Conservation (phyloP, 1,284 basidiomycete species). For the Apiotrichum porosum region DNA sequence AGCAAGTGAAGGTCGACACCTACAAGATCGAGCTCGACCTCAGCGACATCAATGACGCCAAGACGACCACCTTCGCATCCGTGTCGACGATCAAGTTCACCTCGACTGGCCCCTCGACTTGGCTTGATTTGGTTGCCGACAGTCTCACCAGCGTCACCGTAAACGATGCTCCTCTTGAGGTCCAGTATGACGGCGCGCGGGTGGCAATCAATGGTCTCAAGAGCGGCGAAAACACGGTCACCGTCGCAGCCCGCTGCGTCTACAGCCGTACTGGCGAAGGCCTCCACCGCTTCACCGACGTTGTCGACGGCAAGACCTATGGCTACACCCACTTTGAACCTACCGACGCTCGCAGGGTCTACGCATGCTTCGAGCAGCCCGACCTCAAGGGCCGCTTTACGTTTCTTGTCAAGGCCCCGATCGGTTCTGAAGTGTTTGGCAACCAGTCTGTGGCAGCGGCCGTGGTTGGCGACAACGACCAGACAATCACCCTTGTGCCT, state of each 20-base stretch:
- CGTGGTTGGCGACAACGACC: not conserved
- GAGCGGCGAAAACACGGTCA: constrained; percentile 1
- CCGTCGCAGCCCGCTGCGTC: constrained; percentile 2
- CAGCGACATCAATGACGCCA: constrained; percentile 2
- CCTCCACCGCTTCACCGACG: constrained; percentile 12
- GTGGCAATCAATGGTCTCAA: constrained; percentile 4
- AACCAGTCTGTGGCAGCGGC: constrained; percentile 8
- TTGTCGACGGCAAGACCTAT: constrained; percentile 9
- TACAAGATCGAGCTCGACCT: constrained; percentile 8
- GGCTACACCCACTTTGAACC: constrained; percentile 13
- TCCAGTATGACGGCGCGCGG: constrained; percentile 7
- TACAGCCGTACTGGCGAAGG: constrained; percentile 11
- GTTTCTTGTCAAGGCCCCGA: constrained; percentile 2
- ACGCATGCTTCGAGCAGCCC: constrained; percentile 14
- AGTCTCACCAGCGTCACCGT: not conserved
- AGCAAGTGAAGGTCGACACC: constrained; percentile 1
- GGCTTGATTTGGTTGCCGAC: constrained; percentile 11
- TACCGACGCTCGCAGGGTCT: constrained; percentile 8
- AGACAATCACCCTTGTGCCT: constrained; percentile 3
- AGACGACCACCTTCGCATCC: constrained; percentile 2
- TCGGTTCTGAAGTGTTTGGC: not conserved
- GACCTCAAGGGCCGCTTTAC: constrained; percentile 9
- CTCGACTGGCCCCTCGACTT: not conserved
- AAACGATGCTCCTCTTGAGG: not conserved
- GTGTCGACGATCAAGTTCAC: constrained; percentile 3